phyloP scores from a whole-genome alignment of 2,329 filamentous ascomycete species.

The Nigrospora sphaerica region DNA sequence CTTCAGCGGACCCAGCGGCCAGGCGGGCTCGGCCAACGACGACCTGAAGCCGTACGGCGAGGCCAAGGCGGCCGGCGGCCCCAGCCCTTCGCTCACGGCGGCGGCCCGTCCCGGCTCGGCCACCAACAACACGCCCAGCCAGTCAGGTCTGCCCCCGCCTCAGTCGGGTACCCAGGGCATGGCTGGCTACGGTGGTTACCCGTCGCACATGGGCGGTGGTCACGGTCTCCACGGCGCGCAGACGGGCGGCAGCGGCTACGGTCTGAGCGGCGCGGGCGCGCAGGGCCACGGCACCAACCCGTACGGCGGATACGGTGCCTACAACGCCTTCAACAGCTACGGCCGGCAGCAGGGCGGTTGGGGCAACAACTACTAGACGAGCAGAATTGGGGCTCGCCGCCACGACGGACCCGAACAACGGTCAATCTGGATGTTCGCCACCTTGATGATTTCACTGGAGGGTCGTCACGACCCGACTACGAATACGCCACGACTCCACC shows the following conservation, averaged over 20 bases:
- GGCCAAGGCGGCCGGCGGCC: conserved; percentile 44
- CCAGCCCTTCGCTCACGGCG: conserved; percentile 48
- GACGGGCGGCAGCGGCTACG: conserved; percentile 38
- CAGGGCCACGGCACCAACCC: conserved; percentile 44
- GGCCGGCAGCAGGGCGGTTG: conserved; percentile 37
- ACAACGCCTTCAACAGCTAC: conserved; percentile 40
- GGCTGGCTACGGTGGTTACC: conserved; percentile 48
- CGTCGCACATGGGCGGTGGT: conserved; percentile 44
- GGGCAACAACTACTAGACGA: conserved; percentile 1
- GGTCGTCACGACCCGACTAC: too few relatives aligned
- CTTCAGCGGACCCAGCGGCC: conserved; percentile 42
- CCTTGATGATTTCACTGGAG: too few relatives aligned
- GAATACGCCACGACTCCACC: too few relatives aligned
- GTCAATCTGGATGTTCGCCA: too few relatives aligned
- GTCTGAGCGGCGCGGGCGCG: conserved; percentile 42
- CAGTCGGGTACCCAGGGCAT: conserved; percentile 48
- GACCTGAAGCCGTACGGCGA: conserved; percentile 56
- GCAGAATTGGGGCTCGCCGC: too few relatives aligned
- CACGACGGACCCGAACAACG: too few relatives aligned
- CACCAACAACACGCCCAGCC: conserved; percentile 43
- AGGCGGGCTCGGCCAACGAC: conserved; percentile 38
- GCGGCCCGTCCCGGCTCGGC: conserved; percentile 53
- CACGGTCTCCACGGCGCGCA: conserved; percentile 46
- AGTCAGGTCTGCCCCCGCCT: conserved; percentile 46
- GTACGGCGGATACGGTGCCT: conserved; percentile 42